Evolutionary conservation across 352 stramenopile genomes (phyloP).

Genomic region (Globisporangium nodosum): DNA sequence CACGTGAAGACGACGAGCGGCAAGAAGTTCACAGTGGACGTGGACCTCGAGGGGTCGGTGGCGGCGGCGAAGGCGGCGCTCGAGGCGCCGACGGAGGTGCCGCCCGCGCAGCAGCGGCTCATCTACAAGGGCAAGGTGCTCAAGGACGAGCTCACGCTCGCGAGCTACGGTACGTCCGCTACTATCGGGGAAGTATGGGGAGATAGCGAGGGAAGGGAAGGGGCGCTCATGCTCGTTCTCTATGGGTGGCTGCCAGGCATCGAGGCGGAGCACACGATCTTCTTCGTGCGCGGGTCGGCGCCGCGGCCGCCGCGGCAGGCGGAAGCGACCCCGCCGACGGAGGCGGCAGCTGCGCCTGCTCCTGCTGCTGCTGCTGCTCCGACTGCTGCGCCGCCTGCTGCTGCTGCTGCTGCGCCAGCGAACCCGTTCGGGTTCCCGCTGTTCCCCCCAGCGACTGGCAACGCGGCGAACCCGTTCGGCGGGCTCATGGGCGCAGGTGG

Average conservation of each 20-base stretch:
- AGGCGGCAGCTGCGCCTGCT: slow-evolving; percentile 11
- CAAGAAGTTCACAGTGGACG: slow-evolving; percentile 74
- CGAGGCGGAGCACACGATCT: slow-evolving; percentile 73
- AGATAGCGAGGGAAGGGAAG: neutral
- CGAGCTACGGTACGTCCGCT: slow-evolving; percentile 62
- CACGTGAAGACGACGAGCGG: slow-evolving; percentile 81
- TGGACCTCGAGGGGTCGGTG: slow-evolving; percentile 66
- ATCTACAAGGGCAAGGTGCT: slow-evolving; percentile 91
- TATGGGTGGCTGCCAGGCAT: slow-evolving; percentile 33
- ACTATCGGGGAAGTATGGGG: too few species aligned
- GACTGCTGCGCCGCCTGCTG: slow-evolving; percentile 11
- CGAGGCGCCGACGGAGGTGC: slow-evolving; percentile 57
- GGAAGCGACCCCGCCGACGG: slow-evolving; percentile 13
- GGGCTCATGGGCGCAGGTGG: slow-evolving; percentile 29
- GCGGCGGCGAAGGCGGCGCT: slow-evolving; percentile 76
- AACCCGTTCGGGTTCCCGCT: slow-evolving; percentile 57
- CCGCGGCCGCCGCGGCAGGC: slow-evolving; percentile 20
- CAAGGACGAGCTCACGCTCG: slow-evolving; percentile 83
- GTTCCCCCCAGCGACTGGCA: slow-evolving; percentile 22
- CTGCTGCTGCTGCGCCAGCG: slow-evolving; percentile 2
- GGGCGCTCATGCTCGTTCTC: neutral
- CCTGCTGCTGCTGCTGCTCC: slow-evolving; percentile 12
- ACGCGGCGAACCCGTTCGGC: slow-evolving; percentile 53
- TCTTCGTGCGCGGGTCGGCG: slow-evolving; percentile 75
- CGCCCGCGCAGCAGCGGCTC: slow-evolving; percentile 73